Evolutionary conservation across 2,329 filamentous ascomycete species (phyloP).

Genomic region (Colletotrichum graminicola): DNA sequence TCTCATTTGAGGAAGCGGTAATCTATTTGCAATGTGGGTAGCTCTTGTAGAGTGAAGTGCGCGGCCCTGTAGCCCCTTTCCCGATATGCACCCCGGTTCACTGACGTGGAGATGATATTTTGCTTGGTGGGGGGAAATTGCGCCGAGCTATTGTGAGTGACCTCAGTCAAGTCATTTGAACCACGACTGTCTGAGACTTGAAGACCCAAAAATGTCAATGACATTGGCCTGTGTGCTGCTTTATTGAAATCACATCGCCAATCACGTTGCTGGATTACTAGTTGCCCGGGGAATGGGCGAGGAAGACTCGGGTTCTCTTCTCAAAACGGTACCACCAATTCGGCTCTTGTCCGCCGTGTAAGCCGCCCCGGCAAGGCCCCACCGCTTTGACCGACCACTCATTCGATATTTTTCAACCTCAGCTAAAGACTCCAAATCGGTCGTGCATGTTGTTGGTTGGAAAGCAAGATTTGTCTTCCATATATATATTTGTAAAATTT

Average conservation of each 20-base stretch:
- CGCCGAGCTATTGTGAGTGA: slow-evolving; percentile 34
- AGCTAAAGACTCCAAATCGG: neutral
- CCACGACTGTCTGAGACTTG: slow-evolving; percentile 9
- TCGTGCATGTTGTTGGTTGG: neutral
- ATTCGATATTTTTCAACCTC: neutral
- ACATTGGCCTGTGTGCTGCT: neutral
- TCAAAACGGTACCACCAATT: neutral
- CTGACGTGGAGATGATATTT: slow-evolving; percentile 31
- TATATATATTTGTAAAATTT: neutral
- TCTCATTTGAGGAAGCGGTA: slow-evolving; percentile 4
- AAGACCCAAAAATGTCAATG: neutral
- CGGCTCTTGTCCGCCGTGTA: neutral
- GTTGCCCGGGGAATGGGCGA: neutral
- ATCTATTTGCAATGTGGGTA: slow-evolving; percentile 13
- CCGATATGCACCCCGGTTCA: slow-evolving; percentile 30
- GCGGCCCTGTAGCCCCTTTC: slow-evolving; percentile 37
- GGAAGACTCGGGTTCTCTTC: neutral
- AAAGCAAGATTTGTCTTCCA: neutral
- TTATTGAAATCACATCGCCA: neutral
- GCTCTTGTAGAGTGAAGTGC: slow-evolving; percentile 22
- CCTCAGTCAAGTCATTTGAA: slow-evolving; percentile 1
- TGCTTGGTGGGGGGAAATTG: slow-evolving; percentile 35
- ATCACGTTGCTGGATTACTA: neutral
- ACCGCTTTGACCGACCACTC: neutral
- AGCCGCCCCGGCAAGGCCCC: slow-evolving; percentile 1